Evolutionary conservation across 805 yeast genomes (phyloP).

Genomic region (Starmerella apis): DNA sequence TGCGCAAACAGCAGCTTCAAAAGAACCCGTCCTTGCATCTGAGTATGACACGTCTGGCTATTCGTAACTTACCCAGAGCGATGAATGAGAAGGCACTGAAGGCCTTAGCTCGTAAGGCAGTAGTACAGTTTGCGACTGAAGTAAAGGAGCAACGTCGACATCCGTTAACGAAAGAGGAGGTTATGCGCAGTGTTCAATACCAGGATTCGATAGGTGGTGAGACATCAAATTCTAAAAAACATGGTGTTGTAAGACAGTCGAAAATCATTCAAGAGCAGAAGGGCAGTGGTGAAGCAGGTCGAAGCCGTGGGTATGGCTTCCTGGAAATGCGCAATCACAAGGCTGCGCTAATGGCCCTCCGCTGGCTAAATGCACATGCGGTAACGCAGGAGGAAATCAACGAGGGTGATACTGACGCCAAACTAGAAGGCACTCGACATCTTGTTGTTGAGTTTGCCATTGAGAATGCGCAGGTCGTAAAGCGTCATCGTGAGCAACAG

Average conservation of each 20-base stretch:
- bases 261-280: slow-evolving; percentile 88
- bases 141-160: slow-evolving; percentile 67
- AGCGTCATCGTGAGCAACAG: slow-evolving; percentile 62
- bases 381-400: slow-evolving; percentile 59
- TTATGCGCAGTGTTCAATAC: slow-evolving; percentile 62
- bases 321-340: slow-evolving; percentile 86
- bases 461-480: slow-evolving; percentile 87
- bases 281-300: slow-evolving; percentile 74
- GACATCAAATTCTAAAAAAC: slow-evolving; percentile 55
- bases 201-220: slow-evolving; percentile 43
- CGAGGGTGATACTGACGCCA: slow-evolving; percentile 19
- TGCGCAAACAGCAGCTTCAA: slow-evolving; percentile 80
- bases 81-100: slow-evolving; percentile 82
- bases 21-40: slow-evolving; percentile 85
- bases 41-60: slow-evolving; percentile 89
- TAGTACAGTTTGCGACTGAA: slow-evolving; percentile 87
- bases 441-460: slow-evolving; percentile 91
- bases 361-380: slow-evolving; percentile 93
- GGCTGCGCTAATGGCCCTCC: slow-evolving; percentile 84
- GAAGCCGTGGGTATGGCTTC: slow-evolving; percentile 96
- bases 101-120: slow-evolving; percentile 87
- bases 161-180: slow-evolving; percentile 80
- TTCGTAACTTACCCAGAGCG: slow-evolving; percentile 86
- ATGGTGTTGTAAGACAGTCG: slow-evolving; percentile 87
- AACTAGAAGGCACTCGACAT: slow-evolving; percentile 42